A percentile compares a stretch with the other conserved stretches of the same genome.
These are phyloP conservation scores for Fusarium annulatum DNA, from an alignment of 2,329 filamentous ascomycete species.

Conservation along the genomic window DNA sequence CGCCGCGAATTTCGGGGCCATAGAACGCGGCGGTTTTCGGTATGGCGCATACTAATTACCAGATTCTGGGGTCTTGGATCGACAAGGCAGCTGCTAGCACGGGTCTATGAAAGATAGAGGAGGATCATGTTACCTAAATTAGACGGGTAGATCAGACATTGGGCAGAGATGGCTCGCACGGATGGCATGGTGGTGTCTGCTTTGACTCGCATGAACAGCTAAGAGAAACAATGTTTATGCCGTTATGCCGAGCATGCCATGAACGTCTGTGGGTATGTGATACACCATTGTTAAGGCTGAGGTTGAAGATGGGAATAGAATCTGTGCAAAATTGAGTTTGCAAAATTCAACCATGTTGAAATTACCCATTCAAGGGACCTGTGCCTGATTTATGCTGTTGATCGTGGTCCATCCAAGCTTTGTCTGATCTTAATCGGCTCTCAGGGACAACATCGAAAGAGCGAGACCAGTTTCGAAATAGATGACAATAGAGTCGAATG, in stretches of 20 bases:
- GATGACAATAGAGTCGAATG: not conserved
- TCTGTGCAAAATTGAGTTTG: not conserved
- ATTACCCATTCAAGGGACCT: not conserved
- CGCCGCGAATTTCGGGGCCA: conserved; percentile 1
- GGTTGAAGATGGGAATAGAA: not conserved
- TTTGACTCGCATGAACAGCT: conserved; percentile 13
- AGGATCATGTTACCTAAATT: not conserved
- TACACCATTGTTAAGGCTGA: not conserved
- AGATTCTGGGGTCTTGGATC: conserved; percentile 4
- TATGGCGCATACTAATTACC: conserved; percentile 10
- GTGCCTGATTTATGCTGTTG: conserved; percentile 1
- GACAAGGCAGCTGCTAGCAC: conserved; percentile 1
- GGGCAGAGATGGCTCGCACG: not conserved
- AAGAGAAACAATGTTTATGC: conserved; percentile 5
- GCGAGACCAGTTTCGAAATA: not conserved
- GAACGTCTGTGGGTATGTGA: not conserved
- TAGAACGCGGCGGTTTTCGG: not conserved
- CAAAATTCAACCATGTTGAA: not conserved
- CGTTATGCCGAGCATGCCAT: not conserved
- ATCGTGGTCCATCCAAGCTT: not conserved
- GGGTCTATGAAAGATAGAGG: not conserved
- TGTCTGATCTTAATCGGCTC: not conserved
- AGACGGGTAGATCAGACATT: not conserved
- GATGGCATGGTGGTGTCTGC: not conserved
- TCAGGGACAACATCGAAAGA: not conserved